A percentile compares a stretch with the other conserved stretches of the same genome.
Evolutionary conservation across 768 basidiomycete genomes (phyloP).

Genomic region (Phanerodontia chrysosporium): DNA sequence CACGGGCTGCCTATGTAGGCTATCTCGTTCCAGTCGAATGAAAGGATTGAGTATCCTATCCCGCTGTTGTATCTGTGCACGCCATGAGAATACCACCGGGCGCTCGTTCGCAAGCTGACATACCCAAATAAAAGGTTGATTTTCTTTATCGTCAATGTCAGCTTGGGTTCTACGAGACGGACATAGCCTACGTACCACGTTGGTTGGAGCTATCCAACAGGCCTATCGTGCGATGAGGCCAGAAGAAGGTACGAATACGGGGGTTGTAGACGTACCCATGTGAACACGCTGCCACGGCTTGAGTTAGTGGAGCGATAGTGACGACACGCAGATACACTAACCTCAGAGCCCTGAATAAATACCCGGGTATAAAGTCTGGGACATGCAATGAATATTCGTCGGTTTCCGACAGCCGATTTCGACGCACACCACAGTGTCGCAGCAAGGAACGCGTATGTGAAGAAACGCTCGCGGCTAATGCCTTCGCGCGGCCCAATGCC

Average conservation of each 20-base stretch:
- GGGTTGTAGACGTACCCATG: constrained; percentile 45
- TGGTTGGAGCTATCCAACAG: constrained; percentile 61
- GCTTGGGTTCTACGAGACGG: no score
- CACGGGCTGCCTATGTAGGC: constrained; percentile 65
- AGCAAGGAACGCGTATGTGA: constrained; percentile 47
- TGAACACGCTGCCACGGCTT: constrained; percentile 47
- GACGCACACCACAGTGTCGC: constrained; percentile 39
- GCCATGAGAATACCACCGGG: background rate
- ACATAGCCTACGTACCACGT: constrained; percentile 40
- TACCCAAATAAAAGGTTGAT: constrained; percentile 59
- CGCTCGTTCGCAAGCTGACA: background rate
- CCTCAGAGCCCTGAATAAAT: constrained; percentile 51
- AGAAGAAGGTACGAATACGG: no score
- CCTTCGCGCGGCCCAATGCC: constrained; percentile 52
- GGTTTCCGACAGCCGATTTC: constrained; percentile 6
- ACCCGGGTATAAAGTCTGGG: constrained; percentile 56
- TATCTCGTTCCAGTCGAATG: constrained; percentile 78
- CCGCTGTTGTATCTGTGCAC: constrained; percentile 26
- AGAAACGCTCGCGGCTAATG: constrained; percentile 56
- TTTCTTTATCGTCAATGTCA: constrained; percentile 34
- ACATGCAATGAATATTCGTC: background rate
- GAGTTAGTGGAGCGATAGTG: no score
- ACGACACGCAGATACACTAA: constrained; percentile 23
- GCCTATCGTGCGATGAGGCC: constrained; percentile 32
- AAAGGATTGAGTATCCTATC: constrained; percentile 55